Percentiles rank a stretch among this genome's conserved stretches.
Conservation (phyloP, 768 basidiomycete species). For the Tylopilus sp. region DNA sequence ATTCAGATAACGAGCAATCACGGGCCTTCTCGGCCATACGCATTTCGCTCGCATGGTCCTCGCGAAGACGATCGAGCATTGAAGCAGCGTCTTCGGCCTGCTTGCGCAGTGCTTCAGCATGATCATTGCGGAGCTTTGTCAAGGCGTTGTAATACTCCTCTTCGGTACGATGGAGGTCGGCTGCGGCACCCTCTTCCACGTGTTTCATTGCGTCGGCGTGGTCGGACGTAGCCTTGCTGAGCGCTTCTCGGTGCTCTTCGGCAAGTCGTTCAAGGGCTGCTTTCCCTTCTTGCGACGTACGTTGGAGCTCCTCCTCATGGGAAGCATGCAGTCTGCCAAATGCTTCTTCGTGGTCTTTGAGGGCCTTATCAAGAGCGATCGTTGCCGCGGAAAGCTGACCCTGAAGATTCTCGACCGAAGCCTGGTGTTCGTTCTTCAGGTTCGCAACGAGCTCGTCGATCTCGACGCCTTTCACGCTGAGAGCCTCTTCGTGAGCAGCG, state of each 20-base stretch:
- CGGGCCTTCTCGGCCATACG: constrained; percentile 73
- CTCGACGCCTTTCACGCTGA: constrained; percentile 42
- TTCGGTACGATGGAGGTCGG: constrained; percentile 62
- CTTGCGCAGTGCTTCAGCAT: constrained; percentile 60
- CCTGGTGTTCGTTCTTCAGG: constrained; percentile 50
- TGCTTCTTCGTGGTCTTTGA: constrained; percentile 55
- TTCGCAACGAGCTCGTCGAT: constrained; percentile 40
- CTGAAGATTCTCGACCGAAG: constrained; percentile 36
- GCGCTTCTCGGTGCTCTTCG: constrained; percentile 51
- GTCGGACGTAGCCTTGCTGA: constrained; percentile 48
- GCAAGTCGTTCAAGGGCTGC: constrained; percentile 44
- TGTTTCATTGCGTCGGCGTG: constrained; percentile 56
- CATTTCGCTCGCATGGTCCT: constrained; percentile 73
- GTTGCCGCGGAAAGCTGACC: constrained; percentile 44
- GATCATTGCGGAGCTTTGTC: constrained; percentile 71
- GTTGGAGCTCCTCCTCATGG: constrained; percentile 53
- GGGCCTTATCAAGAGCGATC: constrained; percentile 42
- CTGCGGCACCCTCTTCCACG: constrained; percentile 57
- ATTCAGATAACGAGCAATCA: constrained; percentile 71
- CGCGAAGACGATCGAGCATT: constrained; percentile 64
- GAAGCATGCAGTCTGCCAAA: constrained; percentile 54
- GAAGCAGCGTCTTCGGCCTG: constrained; percentile 58
- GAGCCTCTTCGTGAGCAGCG: constrained; percentile 41
- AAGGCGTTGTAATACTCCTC: constrained; percentile 82
- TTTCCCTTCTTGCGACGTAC: constrained; percentile 53